These are phyloP conservation scores for Fabrea salina DNA, from an alignment of 169 alveolate genomes.

Conservation along the genomic window DNA sequence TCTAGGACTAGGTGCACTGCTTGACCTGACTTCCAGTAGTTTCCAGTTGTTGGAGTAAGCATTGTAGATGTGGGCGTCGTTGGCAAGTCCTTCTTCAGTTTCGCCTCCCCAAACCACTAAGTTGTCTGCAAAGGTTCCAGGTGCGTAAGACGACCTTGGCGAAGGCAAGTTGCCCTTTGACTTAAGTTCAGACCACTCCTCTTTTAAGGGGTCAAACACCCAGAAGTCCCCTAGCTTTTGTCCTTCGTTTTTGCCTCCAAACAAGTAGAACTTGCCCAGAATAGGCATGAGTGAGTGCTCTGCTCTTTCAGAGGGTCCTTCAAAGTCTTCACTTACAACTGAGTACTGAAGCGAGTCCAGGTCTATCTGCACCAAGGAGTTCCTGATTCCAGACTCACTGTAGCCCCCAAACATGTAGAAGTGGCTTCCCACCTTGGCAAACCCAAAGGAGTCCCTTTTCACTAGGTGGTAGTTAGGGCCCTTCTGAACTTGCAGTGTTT, in stretches of 20 bases:
- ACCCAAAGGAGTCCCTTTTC: neutral
- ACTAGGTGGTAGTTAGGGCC: neutral
- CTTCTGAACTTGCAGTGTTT: neutral
- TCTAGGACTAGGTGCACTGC: neutral
- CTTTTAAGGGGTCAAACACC: neutral
- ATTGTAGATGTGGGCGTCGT: neutral
- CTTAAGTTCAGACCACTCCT: neutral
- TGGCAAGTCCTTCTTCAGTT: neutral
- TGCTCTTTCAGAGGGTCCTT: neutral
- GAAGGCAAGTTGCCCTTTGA: neutral
- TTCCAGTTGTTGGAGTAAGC: neutral
- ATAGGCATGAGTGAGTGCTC: neutral
- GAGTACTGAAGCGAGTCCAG: too few species aligned
- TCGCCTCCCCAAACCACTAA: slow-evolving; percentile 17
- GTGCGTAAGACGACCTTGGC: neutral
- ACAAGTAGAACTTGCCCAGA: neutral
- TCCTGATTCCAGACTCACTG: neutral
- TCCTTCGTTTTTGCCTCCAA: neutral
- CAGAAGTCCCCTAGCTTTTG: neutral
- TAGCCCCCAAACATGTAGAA: neutral
- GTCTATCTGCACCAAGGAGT: neutral
- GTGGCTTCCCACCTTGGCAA: neutral
- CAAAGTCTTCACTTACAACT: too few species aligned
- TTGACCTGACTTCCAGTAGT: neutral
- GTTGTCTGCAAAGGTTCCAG: neutral